phyloP scores from a whole-genome alignment of 257 asterid species.

The Datura wrightii region DNA sequence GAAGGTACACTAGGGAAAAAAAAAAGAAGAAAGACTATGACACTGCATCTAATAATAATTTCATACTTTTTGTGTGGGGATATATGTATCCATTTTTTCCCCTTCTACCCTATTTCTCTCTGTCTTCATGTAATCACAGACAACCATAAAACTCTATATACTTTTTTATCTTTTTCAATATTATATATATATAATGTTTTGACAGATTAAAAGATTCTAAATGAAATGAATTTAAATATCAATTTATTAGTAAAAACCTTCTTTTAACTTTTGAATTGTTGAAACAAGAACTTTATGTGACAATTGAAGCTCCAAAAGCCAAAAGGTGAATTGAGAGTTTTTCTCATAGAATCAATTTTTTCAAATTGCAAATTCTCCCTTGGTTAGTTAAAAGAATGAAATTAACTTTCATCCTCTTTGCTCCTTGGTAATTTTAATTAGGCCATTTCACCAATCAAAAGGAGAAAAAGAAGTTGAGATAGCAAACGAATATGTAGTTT shows the following conservation, averaged over 20 bases:
- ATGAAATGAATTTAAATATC: no score
- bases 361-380: no score
- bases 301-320: no score
- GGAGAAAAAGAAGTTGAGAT: background rate
- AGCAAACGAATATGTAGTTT: background rate
- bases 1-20: constrained; percentile 57
- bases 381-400: no score
- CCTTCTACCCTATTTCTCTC: constrained; percentile 37
- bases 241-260: no score
- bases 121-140: constrained; percentile 38
- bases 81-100: constrained; percentile 36
- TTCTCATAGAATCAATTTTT: no score
- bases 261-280: no score
- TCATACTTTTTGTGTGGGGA: constrained; percentile 50
- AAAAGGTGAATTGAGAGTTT: no score
- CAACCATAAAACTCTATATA: background rate
- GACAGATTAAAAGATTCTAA: no score
- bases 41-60: constrained; percentile 51
- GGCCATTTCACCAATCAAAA: background rate
- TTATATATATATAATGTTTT: no score
- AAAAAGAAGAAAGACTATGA: constrained; percentile 49
- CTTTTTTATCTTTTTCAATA: background rate
- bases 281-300: no score
- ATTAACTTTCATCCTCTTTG: background rate
- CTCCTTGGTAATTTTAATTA: background rate